Percentiles rank a stretch among this genome's conserved stretches.
Conservation (phyloP, 495 filamentous ascomycete species). For the Xylaria sp. region DNA sequence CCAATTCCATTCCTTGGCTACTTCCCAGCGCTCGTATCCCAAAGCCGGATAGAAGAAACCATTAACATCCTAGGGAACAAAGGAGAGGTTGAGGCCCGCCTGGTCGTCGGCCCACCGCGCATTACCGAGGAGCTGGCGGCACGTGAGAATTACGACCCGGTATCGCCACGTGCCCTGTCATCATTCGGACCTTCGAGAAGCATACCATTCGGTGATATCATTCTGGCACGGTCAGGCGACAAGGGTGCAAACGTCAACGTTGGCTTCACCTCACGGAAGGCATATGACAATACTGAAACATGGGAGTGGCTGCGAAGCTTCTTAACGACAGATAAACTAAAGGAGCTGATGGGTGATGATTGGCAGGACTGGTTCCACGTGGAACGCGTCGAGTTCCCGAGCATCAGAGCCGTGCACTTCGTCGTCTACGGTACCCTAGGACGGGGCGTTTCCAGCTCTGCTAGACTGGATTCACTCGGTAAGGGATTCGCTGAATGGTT, state of each 20-base stretch:
- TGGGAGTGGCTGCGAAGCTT: constrained; percentile 59
- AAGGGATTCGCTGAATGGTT: constrained; percentile 66
- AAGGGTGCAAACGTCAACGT: constrained; percentile 61
- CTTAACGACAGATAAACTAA: constrained; percentile 49
- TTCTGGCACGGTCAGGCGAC: constrained; percentile 60
- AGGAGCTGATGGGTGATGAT: constrained; percentile 49
- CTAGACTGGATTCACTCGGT: constrained; percentile 59
- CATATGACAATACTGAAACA: constrained; percentile 40
- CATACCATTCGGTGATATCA: constrained; percentile 55
- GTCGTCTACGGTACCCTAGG: constrained; percentile 62
- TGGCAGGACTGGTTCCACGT: constrained; percentile 46
- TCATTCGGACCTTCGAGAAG: constrained; percentile 51
- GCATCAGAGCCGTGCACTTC: constrained; percentile 58
- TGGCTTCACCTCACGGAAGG: constrained; percentile 46
- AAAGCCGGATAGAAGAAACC: constrained; percentile 33
- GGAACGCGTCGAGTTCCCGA: constrained; percentile 59
- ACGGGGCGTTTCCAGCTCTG: constrained; percentile 58
- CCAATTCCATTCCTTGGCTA: constrained; percentile 41
- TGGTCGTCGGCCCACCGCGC: constrained; percentile 44
- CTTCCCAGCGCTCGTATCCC: constrained; percentile 38
- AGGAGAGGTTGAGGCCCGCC: neutral
- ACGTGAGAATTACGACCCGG: constrained; percentile 45
- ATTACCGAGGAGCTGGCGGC: constrained; percentile 43
- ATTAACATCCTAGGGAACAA: constrained; percentile 31
- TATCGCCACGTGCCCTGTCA: constrained; percentile 30